Evolutionary conservation across 345 rosid species (phyloP), one percentile per base, ranked within the genome.

Genomic region (Carallia brachiata): DNA sequence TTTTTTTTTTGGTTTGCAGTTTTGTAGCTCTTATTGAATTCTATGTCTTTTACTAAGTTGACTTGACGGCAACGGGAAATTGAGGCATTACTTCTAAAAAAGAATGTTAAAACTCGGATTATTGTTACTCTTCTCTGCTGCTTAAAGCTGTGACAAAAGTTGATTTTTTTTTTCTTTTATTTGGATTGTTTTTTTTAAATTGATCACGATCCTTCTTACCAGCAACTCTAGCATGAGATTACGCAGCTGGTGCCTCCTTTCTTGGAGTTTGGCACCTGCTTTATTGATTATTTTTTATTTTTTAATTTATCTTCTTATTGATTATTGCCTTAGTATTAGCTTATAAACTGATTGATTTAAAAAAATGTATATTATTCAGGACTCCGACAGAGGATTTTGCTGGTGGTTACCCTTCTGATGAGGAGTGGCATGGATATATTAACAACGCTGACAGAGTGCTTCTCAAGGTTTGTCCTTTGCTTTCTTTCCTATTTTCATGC

Each of bases 401-500:
- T 0, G 90, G 82, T 32, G 93, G 92, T 23, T 96, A 92, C 63
- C 98, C 98, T 0, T 89, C 96, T 18, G 98, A 96, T 74, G 97
- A 90, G 73, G 87, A 90, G 71, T 96, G 99, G 97, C 93, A 92
- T 63, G 97, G 99, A 50, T 92, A 96, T 78, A 92, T 96, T 55
- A 92, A 96, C 59, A 92, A 90, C 73, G 86, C 77, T 52, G 98
- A 96, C 44, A 80, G 98, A 55, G 95, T 96, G 23, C 97, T 96
- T 72, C 93, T 96, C 59, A 96, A 96, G 99, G 98, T 90, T 48
- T 54, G 18, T 31, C 12, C 6, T 5, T 17, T 30, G 27, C 55
- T 27, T 7, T 27, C 19, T 2, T 50, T 7, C 5, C 32, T 12
- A 12, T 12, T 40, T 40, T 40, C 48, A 40, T 9, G 2, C 50